These are phyloP conservation scores for Macrophomina tecta DNA, from an alignment of 2,329 filamentous ascomycete species.

Conservation along the genomic window DNA sequence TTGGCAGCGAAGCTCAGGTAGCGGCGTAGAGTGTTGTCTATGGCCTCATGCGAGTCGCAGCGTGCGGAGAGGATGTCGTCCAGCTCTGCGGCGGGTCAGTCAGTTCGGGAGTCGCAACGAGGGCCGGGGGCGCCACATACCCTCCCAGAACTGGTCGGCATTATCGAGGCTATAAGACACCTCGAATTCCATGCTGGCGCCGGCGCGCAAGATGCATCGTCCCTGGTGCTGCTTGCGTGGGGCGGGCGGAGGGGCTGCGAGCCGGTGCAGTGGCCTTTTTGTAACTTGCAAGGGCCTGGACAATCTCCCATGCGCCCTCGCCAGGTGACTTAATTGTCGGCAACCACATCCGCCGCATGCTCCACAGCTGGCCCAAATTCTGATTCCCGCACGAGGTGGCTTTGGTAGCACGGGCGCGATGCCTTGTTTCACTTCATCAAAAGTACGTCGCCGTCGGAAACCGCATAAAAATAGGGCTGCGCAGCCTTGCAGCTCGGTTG, in stretches of 20 bases:
- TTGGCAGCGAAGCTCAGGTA: slow-evolving; percentile 81
- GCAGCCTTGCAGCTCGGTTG: neutral
- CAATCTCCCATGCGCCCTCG: slow-evolving; percentile 16
- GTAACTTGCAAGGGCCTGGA: slow-evolving; percentile 21
- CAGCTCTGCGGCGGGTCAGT: slow-evolving; percentile 58
- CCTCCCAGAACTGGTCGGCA: slow-evolving; percentile 88
- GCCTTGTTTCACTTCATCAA: neutral
- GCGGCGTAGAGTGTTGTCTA: slow-evolving; percentile 84
- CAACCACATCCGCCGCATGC: slow-evolving; percentile 16
- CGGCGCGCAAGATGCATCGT: slow-evolving; percentile 45
- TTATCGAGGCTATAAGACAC: slow-evolving; percentile 72
- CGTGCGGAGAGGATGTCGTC: slow-evolving; percentile 67
- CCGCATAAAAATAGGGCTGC: neutral
- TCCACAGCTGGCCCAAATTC: neutral
- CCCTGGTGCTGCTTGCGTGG: slow-evolving; percentile 23
- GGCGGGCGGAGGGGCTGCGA: slow-evolving; percentile 23
- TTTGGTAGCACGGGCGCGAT: neutral
- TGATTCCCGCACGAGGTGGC: neutral
- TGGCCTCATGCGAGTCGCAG: slow-evolving; percentile 67
- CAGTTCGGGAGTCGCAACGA: neutral
- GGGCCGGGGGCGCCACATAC: slow-evolving; percentile 57
- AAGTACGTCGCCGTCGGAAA: neutral
- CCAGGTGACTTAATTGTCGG: slow-evolving; percentile 17
- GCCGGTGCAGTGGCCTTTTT: slow-evolving; percentile 23
- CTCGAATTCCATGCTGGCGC: slow-evolving; percentile 69